Base-by-base conservation (phyloP, 148 eudicot species). In the Selenicereus undatus region DNA sequence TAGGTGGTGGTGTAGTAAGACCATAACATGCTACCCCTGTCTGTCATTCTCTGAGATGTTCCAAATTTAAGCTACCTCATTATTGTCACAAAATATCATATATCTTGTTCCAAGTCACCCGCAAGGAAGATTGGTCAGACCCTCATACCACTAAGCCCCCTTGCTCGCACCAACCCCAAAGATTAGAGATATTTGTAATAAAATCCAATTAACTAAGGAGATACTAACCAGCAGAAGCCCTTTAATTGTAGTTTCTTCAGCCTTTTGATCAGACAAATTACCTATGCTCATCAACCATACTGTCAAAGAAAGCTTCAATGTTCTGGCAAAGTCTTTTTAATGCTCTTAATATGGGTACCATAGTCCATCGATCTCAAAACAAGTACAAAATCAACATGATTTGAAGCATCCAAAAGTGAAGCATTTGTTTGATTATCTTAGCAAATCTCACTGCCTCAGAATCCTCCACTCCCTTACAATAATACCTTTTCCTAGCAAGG, bases 401-500 rank as follows among this genome's bases (percentile, higher is more conserved):
- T 54, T 1, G 86, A 81, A 51, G 76, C 77, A 27, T 32, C 77
- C 16, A 83, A 80, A 72, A 84, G 64, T 80, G 77, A 11, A 80
- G 51, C 72, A 84, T 30, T 74, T 84, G 80, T 18, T 48, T 76
- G 1, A 84, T 76, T 5, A 80, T 60, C 64, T 80, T 80, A 42
- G 83, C 80, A 80, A 80, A 80, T 52, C 43, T 20, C 11, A 11
- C 24, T 36, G 80, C 88, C 76, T 88, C 89, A 60, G 75, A 54
- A 16, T 80, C 39, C 39, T 60, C 84, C 72, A 32, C 71, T 11
- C 62, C 80, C 54, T 77, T 86, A 3, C 84, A 86, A 36, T 24
- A 88, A 22, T 86, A 90, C 32, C 92, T 42, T 76, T 88, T 88
- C 68, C 92, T 90, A 12, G 90, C 84, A 24, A 89, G 71, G 90